phyloP scores from a whole-genome alignment of 805 yeast species.

The Metschnikowia bowlesiae region DNA sequence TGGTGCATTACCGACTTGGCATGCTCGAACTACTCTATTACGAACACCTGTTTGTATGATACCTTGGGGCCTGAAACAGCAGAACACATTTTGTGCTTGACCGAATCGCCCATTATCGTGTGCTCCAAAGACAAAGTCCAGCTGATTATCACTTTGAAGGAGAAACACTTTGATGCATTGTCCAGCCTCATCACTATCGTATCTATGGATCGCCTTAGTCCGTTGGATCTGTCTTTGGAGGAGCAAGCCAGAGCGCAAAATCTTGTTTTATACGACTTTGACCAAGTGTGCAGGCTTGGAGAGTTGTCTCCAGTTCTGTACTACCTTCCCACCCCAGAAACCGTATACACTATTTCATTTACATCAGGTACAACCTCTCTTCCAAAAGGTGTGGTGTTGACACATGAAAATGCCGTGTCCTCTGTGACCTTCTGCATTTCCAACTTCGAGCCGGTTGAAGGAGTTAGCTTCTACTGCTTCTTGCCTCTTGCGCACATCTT shows the following conservation, averaged over 20 bases:
- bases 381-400: constrained; percentile 70
- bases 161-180: constrained; percentile 27
- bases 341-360: constrained; percentile 39
- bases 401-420: constrained; percentile 14
- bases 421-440: constrained; percentile 10
- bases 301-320: constrained; percentile 30
- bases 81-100: constrained; percentile 28
- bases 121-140: constrained; percentile 50
- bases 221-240: constrained; percentile 11
- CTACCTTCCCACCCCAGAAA: constrained; percentile 29
- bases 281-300: constrained; percentile 34
- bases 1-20: constrained; percentile 37
- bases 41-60: constrained; percentile 39
- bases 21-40: constrained; percentile 28
- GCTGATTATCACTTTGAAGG: constrained; percentile 43
- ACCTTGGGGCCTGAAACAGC: constrained; percentile 36
- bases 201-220: constrained; percentile 42
- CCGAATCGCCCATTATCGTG: constrained; percentile 20
- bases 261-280: constrained; percentile 22
- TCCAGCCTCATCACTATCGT: constrained; percentile 47
- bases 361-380: constrained; percentile 60
- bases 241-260: constrained; percentile 14
- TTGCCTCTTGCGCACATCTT: constrained; percentile 26
- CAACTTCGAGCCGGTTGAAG: background rate
- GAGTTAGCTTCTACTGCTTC: constrained; percentile 16